Base-by-base conservation (phyloP, 2,329 filamentous ascomycete species). In the Aphanoascus verrucosus region DNA sequence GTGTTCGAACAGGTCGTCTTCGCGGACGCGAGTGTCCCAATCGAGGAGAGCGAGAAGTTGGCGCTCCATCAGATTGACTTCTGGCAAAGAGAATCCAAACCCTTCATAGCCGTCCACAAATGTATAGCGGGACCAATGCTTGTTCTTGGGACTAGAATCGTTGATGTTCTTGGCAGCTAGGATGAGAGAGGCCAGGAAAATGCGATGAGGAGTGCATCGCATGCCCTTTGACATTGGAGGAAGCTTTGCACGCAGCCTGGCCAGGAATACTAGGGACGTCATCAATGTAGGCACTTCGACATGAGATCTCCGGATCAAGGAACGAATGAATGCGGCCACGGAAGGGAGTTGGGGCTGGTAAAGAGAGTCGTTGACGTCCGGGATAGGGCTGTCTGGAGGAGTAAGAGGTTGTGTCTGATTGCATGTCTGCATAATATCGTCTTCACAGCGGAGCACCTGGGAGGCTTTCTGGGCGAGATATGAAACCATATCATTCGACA, bases 61-160 rank as follows among this genome's bases (percentile, higher is more conserved):
- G 79, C 94, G 94, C 79, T 98, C 93, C 93, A 98, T 98, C 58
- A 97, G 79, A 76, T 98, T 98, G 64, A 98, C 93, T 74, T 98
- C 93, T 35, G 88, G 93, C 61, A 90, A 79, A 64, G 84, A 91
- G 77, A 98, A 97, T 62, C 89, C 87, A 65, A 97, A 98, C 65
- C 77, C 81, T 9, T 83, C 82, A 68, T 77, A 85, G 52, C 80
- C 81, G 58, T 77, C 78, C 62, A 95, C 84, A 63, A 84, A 75
- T 56, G 86, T 94, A 77, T 97, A 98, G 64, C 83, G 85, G 60
- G 93, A 90, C 93, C 93, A 98, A 78, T 98, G 93, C 83, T 97
- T 97, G 81, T 98, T 98, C 83, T 97, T 97, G 58, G 93, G 93
- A 11, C 89, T 96, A 57, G 89, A 95, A 77, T 97, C 93, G 70